Conservation (phyloP, 306 rosid species). For the Begonia fuchsioides region DNA sequence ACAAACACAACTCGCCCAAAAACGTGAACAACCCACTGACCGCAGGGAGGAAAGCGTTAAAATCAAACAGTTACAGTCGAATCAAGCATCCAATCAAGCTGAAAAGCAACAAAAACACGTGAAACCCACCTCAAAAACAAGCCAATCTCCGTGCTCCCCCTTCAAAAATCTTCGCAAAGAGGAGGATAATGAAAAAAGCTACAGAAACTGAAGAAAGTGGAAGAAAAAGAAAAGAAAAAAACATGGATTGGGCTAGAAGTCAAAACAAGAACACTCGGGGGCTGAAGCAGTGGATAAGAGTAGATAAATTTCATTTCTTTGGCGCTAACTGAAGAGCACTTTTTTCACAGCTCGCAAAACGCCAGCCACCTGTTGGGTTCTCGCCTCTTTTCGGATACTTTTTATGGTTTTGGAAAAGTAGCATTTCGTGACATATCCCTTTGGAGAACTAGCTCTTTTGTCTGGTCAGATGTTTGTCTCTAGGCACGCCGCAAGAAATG, state of each 20-base stretch:
- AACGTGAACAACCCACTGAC: not conserved
- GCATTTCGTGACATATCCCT: too few species aligned
- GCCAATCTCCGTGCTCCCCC: not conserved
- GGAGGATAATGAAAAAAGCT: not conserved
- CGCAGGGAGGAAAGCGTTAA: not conserved
- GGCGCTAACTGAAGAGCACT: constrained; percentile 20
- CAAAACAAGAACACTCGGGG: not conserved
- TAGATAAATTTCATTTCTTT: constrained; percentile 1
- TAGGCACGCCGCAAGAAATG: too few species aligned
- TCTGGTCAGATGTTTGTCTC: too few species aligned
- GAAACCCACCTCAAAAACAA: not conserved
- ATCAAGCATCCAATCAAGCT: not conserved
- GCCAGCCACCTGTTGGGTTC: too few species aligned
- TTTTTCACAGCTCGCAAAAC: too few species aligned
- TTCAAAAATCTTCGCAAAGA: not conserved
- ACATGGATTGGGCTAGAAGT: too few species aligned
- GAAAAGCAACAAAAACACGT: not conserved
- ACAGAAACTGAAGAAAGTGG: not conserved
- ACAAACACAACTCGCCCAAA: not conserved
- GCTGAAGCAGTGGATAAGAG: constrained; percentile 9
- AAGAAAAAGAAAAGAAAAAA: too few species aligned
- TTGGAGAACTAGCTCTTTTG: too few species aligned
- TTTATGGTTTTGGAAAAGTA: too few species aligned
- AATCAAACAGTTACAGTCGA: too few species aligned
- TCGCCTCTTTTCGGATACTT: too few species aligned